phyloP scores from a whole-genome alignment of 768 basidiomycete species.

The Scleroderma bovista region DNA sequence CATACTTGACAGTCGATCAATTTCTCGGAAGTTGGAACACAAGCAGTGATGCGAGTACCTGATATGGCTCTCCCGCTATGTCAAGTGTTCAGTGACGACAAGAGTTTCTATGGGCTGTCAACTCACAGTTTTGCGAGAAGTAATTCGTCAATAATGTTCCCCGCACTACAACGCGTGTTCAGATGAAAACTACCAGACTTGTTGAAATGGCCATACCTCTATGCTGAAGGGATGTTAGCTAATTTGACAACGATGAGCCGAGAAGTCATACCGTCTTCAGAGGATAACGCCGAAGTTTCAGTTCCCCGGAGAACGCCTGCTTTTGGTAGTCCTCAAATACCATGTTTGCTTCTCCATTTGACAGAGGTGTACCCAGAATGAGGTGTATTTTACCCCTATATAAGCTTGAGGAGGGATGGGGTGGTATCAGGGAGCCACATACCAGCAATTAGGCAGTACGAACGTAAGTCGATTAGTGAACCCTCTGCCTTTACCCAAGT shows the following conservation, averaged over 20 bases:
- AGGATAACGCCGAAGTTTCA: conserved; percentile 70
- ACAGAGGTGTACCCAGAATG: conserved; percentile 33
- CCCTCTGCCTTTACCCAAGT: conserved; percentile 16
- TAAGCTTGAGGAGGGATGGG: neutral
- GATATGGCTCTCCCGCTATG: conserved; percentile 75
- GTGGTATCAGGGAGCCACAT: conserved; percentile 2
- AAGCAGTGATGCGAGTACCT: conserved; percentile 35
- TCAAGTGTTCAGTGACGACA: neutral
- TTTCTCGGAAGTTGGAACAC: neutral
- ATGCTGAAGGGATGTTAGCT: conserved; percentile 41
- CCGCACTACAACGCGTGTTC: conserved; percentile 42
- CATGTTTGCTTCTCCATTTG: conserved; percentile 41
- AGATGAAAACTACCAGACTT: conserved; percentile 1
- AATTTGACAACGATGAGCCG: neutral
- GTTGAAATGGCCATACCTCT: conserved; percentile 43
- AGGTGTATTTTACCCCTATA: conserved; percentile 61
- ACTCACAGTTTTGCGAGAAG: conserved; percentile 79
- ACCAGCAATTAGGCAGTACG: conserved; percentile 43
- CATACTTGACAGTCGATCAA: conserved; percentile 47
- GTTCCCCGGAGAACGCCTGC: conserved; percentile 48
- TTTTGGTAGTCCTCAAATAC: conserved; percentile 65
- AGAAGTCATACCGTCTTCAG: conserved; percentile 49
- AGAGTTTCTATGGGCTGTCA: neutral
- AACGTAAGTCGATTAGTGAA: conserved; percentile 41
- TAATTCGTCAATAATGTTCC: conserved; percentile 72